phyloP scores from a whole-genome alignment of 2,329 filamentous ascomycete species.

The Xylariaceae sp. region DNA sequence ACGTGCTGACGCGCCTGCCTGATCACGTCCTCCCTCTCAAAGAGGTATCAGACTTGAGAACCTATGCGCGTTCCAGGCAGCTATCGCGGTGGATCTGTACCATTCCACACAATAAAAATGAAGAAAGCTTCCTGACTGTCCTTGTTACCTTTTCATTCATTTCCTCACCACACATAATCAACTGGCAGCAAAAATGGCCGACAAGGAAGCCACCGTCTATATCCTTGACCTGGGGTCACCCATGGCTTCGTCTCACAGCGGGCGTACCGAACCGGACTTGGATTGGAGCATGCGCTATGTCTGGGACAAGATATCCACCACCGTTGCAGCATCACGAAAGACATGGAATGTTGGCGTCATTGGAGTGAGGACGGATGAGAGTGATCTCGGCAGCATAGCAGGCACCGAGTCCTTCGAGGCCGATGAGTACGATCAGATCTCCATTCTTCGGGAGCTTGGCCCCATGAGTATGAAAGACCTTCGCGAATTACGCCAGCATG shows the following conservation, averaged over 20 bases:
- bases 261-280: constrained; percentile 72
- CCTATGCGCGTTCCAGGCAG: constrained; percentile 19
- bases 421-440: constrained; percentile 76
- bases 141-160: constrained; percentile 1
- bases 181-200: constrained; percentile 59
- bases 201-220: constrained; percentile 90
- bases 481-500: constrained; percentile 55
- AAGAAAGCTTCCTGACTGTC: not conserved
- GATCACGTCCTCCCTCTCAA: constrained; percentile 4
- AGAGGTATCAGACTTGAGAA: constrained; percentile 5
- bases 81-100: constrained; percentile 9
- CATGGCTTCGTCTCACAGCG: constrained; percentile 71
- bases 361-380: constrained; percentile 76
- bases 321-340: constrained; percentile 65
- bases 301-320: constrained; percentile 86
- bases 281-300: constrained; percentile 89
- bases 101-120: not conserved
- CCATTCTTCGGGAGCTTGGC: constrained; percentile 66
- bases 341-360: constrained; percentile 74
- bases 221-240: constrained; percentile 82
- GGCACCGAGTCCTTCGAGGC: constrained; percentile 63
- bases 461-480: constrained; percentile 64
- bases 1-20: constrained; percentile 28
- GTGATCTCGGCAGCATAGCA: no score
- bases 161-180: constrained; percentile 1